Percentiles rank a stretch among this genome's conserved stretches.
Conservation (phyloP, 176 grass and related monocot species). For the Triticum monococcum region DNA sequence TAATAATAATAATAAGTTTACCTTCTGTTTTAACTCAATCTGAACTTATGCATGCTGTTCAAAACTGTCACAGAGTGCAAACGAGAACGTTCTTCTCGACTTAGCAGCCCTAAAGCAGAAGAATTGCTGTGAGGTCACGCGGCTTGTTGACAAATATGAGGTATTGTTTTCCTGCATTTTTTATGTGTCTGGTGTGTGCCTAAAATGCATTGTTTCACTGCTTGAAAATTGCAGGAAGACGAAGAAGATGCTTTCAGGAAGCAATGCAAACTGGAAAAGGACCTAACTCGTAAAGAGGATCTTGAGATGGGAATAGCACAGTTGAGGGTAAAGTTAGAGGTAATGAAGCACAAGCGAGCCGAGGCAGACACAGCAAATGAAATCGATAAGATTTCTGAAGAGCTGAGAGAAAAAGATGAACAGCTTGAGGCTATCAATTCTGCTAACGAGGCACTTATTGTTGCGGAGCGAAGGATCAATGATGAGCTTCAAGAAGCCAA, state of each 20-base stretch:
- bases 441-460: conserved; percentile 42
- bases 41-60: not conserved
- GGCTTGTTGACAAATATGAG: conserved; percentile 49
- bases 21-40: not conserved
- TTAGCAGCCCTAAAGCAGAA: conserved; percentile 50
- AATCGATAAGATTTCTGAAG: conserved; percentile 14
- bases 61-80: conserved; percentile 41
- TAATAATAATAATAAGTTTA: too few relatives aligned
- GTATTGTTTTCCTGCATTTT: conserved; percentile 22
- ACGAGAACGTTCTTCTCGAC: conserved; percentile 38
- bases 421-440: conserved; percentile 40
- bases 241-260: conserved; percentile 39
- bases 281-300: conserved; percentile 48
- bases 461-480: conserved; percentile 44
- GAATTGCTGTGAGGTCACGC: conserved; percentile 41
- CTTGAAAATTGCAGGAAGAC: conserved; percentile 40
- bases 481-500: conserved; percentile 55
- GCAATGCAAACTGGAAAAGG: conserved; percentile 35
- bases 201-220: conserved; percentile 20
- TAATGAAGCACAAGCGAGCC: conserved; percentile 48
- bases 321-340: conserved; percentile 46
- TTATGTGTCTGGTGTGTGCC: not conserved
- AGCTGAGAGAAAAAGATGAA: conserved; percentile 44
- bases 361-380: conserved; percentile 40
- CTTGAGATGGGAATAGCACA: conserved; percentile 65